Percentiles rank a stretch among this genome's conserved stretches.
These are phyloP conservation scores for Phylloporus rhodoxanthus DNA, from an alignment of 768 basidiomycete genomes.

Conservation along the genomic window DNA sequence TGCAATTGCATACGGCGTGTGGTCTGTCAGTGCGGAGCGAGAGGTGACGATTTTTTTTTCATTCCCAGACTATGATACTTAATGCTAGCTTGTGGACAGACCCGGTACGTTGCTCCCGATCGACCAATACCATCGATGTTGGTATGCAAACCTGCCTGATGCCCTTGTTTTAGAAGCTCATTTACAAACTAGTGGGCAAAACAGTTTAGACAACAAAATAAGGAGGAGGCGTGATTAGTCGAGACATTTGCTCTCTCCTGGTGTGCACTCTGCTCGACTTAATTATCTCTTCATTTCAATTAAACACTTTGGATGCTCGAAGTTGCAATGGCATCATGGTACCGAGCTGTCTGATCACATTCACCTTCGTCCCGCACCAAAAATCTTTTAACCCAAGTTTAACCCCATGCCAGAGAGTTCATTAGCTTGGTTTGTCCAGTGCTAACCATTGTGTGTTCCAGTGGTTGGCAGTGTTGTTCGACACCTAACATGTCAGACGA, in stretches of 20 bases:
- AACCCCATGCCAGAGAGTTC: background rate
- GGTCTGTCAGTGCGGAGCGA: constrained; percentile 67
- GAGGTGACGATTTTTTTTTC: constrained; percentile 49
- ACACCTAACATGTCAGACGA: too few relatives aligned
- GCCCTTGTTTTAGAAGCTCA: constrained; percentile 3
- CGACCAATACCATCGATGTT: constrained; percentile 75
- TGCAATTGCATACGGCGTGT: constrained; percentile 59
- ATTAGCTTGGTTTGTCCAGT: too few relatives aligned
- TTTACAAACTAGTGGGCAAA: constrained; percentile 40
- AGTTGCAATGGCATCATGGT: background rate
- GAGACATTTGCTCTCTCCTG: background rate
- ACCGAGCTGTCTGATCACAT: background rate
- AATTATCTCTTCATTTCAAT: background rate
- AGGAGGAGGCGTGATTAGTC: constrained; percentile 10
- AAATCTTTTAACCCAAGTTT: background rate
- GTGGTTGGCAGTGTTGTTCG: too few relatives aligned
- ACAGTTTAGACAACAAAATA: constrained; percentile 36
- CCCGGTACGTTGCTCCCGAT: constrained; percentile 52
- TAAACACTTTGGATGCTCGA: background rate
- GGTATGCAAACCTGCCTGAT: constrained; percentile 38
- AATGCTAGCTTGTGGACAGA: constrained; percentile 33
- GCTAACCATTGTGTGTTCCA: too few relatives aligned
- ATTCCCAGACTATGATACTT: constrained; percentile 2
- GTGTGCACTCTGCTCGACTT: background rate
- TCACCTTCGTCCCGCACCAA: background rate